A percentile compares a stretch with the other conserved stretches of the same genome.
phyloP scores from a whole-genome alignment of 495 filamentous ascomycete species.

The Aspergillus mulundensis region DNA sequence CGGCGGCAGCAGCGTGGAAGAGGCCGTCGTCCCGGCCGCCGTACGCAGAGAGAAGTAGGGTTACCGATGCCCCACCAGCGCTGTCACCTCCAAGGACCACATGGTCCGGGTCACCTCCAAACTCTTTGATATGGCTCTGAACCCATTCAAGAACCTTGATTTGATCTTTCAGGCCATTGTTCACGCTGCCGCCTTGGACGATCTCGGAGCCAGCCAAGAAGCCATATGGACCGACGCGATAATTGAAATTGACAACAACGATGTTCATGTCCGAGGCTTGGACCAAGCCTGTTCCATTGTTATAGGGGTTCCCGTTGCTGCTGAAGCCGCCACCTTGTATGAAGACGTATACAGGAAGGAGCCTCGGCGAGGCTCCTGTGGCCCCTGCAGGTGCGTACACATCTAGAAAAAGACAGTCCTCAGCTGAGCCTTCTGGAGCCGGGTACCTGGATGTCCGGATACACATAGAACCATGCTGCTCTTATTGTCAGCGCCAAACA shows the following conservation, averaged over 20 bases:
- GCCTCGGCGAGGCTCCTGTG: slow-evolving; percentile 39
- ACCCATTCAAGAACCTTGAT: slow-evolving; percentile 65
- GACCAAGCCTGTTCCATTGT: slow-evolving; percentile 60
- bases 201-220: slow-evolving; percentile 65
- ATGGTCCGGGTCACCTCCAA: slow-evolving; percentile 69
- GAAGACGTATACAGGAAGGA: slow-evolving; percentile 66
- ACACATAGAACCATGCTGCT: slow-evolving; percentile 49
- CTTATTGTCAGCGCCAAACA: neutral
- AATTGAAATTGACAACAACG: slow-evolving; percentile 73
- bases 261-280: slow-evolving; percentile 54
- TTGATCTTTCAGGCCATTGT: slow-evolving; percentile 72
- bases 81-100: slow-evolving; percentile 70
- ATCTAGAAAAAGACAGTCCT: slow-evolving; percentile 74
- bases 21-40: slow-evolving; percentile 50
- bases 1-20: slow-evolving; percentile 61
- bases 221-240: slow-evolving; percentile 70
- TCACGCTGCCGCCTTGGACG: slow-evolving; percentile 50
- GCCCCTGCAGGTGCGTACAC: slow-evolving; percentile 56
- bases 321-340: slow-evolving; percentile 78
- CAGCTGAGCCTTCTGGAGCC: slow-evolving; percentile 40
- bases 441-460: slow-evolving; percentile 40
- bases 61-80: slow-evolving; percentile 64
- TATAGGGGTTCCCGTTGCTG: slow-evolving; percentile 58
- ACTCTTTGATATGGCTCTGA: slow-evolving; percentile 58
- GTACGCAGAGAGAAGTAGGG: slow-evolving; percentile 64